Evolutionary conservation across 179 eudicot species (phyloP).

Genomic region (Sideroxylon spinosum): DNA sequence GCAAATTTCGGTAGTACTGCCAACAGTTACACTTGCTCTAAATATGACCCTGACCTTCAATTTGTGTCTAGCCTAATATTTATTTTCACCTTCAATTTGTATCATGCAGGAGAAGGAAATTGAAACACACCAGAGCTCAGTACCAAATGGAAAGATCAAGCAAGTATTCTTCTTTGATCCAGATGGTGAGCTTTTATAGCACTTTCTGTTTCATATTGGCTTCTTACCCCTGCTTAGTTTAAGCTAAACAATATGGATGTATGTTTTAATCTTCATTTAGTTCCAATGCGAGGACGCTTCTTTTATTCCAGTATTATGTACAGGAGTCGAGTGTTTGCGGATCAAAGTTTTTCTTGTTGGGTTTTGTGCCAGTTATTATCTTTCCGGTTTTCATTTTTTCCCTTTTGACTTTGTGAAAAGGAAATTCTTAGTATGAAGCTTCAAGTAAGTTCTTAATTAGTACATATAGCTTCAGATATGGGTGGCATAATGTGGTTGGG

Average conservation of each 20-base stretch:
- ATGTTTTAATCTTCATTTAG: no score
- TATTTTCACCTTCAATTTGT: background rate
- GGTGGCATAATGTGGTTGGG: background rate
- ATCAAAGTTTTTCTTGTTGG: no score
- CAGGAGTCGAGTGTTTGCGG: no score
- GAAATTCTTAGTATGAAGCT: no score
- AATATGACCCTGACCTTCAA: background rate
- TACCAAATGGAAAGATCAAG: constrained; percentile 71
- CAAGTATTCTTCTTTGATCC: constrained; percentile 95
- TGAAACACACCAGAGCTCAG: constrained; percentile 50
- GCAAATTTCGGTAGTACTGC: background rate
- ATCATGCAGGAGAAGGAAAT: constrained; percentile 69
- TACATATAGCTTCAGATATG: no score
- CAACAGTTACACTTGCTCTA: background rate
- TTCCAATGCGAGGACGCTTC: no score
- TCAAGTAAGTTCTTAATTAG: no score
- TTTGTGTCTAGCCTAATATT: background rate
- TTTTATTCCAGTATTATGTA: no score
- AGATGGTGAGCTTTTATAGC: constrained; percentile 48
- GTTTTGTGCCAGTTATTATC: no score
- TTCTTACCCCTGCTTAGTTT: background rate
- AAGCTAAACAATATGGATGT: no score
- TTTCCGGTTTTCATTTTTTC: no score
- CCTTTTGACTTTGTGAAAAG: no score
- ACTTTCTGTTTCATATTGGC: background rate